A percentile compares a stretch with the other conserved stretches of the same genome.
Conservation (phyloP, 1,284 basidiomycete species). For the Apiotrichum siamense region DNA sequence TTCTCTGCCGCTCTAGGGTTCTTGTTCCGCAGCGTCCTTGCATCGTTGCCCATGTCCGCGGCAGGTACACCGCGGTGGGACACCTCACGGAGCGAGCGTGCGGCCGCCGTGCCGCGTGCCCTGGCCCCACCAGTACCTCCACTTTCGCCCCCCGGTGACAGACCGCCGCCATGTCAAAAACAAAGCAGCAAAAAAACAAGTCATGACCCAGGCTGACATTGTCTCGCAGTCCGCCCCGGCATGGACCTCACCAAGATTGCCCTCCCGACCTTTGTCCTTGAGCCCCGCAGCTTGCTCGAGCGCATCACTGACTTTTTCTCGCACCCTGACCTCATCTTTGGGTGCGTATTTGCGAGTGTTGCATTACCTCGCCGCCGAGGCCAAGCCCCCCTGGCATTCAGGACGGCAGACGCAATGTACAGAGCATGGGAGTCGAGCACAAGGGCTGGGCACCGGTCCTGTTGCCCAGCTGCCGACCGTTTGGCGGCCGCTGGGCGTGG, state of each 20-base stretch:
- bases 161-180: no score
- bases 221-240: conserved; percentile 65
- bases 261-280: conserved; percentile 88
- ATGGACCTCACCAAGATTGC: conserved; percentile 96
- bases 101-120: no score
- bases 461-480: no score
- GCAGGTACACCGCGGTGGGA: no score
- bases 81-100: no score
- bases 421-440: no score
- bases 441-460: no score
- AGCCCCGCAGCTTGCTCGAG: conserved; percentile 83
- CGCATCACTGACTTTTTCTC: conserved; percentile 99
- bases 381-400: background rate
- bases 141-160: background rate
- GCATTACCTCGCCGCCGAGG: background rate
- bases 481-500: no score
- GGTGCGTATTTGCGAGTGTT: conserved; percentile 46
- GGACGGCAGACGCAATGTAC: background rate
- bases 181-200: no score
- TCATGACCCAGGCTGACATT: background rate
- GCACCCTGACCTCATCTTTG: conserved; percentile 88
- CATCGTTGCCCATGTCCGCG: no score
- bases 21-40: no score
- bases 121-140: background rate
- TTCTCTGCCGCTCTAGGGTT: no score